Conservation (phyloP, 495 filamentous ascomycete genomes). For the Trichoderma asperelloides region DNA sequence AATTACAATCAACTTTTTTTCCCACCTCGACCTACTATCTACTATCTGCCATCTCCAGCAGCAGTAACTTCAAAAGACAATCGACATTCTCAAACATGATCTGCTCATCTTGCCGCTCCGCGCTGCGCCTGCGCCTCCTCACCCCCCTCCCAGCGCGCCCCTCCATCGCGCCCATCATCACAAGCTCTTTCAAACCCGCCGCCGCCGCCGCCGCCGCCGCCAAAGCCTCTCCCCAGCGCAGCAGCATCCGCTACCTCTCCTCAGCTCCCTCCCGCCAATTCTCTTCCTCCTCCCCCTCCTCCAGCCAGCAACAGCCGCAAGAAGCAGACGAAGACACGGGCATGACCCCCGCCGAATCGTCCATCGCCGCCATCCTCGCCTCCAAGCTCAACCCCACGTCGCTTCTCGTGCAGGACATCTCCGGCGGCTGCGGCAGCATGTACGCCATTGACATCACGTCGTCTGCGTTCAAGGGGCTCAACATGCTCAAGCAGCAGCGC, state of each 20-base stretch:
- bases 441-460: slow-evolving; percentile 64
- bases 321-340: slow-evolving; percentile 11
- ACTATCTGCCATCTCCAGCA: neutral
- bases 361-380: slow-evolving; percentile 35
- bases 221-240: neutral
- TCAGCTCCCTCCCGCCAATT: neutral
- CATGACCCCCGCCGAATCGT: slow-evolving; percentile 36
- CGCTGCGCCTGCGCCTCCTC: neutral
- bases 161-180: neutral
- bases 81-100: neutral
- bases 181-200: neutral
- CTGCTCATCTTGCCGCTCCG: slow-evolving; percentile 1
- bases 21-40: neutral
- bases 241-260: neutral
- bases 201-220: neutral
- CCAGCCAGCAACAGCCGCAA: neutral
- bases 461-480: slow-evolving; percentile 53
- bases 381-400: slow-evolving; percentile 36
- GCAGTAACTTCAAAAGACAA: neutral
- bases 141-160: neutral
- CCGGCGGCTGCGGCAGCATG: slow-evolving; percentile 73
- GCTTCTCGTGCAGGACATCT: slow-evolving; percentile 61
- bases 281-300: neutral
- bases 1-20: neutral
- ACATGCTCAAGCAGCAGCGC: slow-evolving; percentile 63